Evolutionary conservation across 2,329 filamentous ascomycete species (phyloP).

Genomic region (Paecilomyces sp.): DNA sequence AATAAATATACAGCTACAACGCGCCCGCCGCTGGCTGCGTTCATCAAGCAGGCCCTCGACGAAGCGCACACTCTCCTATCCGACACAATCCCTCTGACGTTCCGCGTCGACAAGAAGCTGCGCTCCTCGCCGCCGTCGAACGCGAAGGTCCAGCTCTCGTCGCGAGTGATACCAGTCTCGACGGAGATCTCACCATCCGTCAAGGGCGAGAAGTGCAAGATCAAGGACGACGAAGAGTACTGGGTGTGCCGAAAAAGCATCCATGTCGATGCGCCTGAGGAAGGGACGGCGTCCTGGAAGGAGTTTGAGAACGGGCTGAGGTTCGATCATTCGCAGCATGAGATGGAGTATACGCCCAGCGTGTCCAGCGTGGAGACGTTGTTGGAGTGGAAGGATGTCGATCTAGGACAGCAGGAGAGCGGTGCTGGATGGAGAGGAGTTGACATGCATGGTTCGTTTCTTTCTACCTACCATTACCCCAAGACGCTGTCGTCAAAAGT

Average conservation of each 20-base stretch:
- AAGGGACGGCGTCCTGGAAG: slow-evolving; percentile 29
- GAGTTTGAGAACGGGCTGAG: slow-evolving; percentile 32
- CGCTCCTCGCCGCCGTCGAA: slow-evolving; percentile 20
- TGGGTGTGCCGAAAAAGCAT: slow-evolving; percentile 36
- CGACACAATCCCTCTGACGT: slow-evolving; percentile 17
- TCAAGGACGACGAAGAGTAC: slow-evolving; percentile 18
- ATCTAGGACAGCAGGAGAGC: not conserved
- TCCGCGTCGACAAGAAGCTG: slow-evolving; percentile 18
- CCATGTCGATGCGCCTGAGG: slow-evolving; percentile 19
- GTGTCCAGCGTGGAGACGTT: slow-evolving; percentile 22
- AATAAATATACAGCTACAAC: not conserved
- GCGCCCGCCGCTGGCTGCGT: slow-evolving; percentile 13
- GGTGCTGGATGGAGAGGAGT: slow-evolving; percentile 13
- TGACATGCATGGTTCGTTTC: slow-evolving; percentile 19
- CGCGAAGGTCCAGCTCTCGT: slow-evolving; percentile 22
- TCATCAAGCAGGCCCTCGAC: slow-evolving; percentile 16
- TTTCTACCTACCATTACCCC: not conserved
- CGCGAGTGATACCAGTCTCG: slow-evolving; percentile 1
- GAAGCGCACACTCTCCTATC: slow-evolving; percentile 21
- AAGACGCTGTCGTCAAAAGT: too few relatives aligned
- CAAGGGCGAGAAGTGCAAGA: not conserved
- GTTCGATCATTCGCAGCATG: slow-evolving; percentile 32
- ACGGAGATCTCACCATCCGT: not conserved
- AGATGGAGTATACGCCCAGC: slow-evolving; percentile 35
- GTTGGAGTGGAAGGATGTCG: slow-evolving; percentile 17